Evolutionary conservation across 305 asterid species (phyloP), one percentile per base, ranked within the genome.

Genomic region (Stenogyne calaminthoides): DNA sequence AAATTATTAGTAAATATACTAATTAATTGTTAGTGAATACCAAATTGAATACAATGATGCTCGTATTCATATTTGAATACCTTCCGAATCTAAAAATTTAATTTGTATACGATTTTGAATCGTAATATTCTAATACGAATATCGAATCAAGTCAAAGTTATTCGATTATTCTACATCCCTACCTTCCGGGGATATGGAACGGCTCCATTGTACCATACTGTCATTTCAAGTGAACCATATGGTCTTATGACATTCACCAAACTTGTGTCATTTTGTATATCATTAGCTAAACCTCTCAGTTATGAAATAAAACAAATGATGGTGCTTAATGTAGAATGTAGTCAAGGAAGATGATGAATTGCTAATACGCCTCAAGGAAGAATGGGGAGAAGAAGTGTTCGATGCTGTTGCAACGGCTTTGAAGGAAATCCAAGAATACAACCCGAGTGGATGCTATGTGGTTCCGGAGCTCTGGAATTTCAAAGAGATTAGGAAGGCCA

Each of bases 381-480:
- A 91, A 54, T 89, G 87, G 87, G 95, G 96, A 1, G 86, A 78
- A 6, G 91, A 80, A 19, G 74, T 80, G 12, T 85, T 75, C 18
- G 55, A 69, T 4, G 80, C 87, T 3, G 88, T 93, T 54, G 77
- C 84, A 11, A 27, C 44, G 7, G 95, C 96, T n/a, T 71, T 88
- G 76, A 73, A 44, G 76, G 97, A 93, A 56, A 47, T 89, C 47
- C 86, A 86, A 9, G 97, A 93, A 64, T 93, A 88, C 79, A 93
- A 91, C 77, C 85, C 95, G 1, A 91, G 98, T 37, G 97, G 97
- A 2, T 79, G 98, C 19, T 93, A 91, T 39, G 87, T 78, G 36
- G 87, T 85, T 73, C 60, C 91, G 0, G 96, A 91, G 84, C 88
- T 93, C 7, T 93, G 98, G 98, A 92, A 87, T 81, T 82, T 83